phyloP scores from a whole-genome alignment of 495 filamentous ascomycete species.

The Aspergillus nanangensis region DNA sequence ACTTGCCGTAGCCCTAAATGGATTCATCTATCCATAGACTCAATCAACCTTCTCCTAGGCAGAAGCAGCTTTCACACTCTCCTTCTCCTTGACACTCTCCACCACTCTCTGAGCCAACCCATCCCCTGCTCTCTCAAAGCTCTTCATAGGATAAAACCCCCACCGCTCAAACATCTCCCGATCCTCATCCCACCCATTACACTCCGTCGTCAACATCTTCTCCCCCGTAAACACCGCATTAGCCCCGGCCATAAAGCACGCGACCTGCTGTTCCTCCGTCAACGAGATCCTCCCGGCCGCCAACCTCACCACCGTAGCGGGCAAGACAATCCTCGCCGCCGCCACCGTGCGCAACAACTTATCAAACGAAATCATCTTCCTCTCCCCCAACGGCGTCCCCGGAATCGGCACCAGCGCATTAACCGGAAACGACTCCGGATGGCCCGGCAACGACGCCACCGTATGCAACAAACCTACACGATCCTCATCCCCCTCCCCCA shows the following conservation, averaged over 20 bases:
- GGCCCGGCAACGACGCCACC: constrained; percentile 65
- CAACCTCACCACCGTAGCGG: constrained; percentile 73
- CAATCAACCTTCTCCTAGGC: too few species aligned
- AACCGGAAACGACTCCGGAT: constrained; percentile 82
- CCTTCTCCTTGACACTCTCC: constrained; percentile 1
- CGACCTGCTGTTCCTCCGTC: constrained; percentile 74
- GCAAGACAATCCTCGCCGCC: constrained; percentile 73
- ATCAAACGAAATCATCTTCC: constrained; percentile 64
- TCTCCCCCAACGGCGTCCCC: constrained; percentile 74
- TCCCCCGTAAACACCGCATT: constrained; percentile 89
- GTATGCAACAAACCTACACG: constrained; percentile 77
- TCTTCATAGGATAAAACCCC: constrained; percentile 70
- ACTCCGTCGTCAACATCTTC: constrained; percentile 87
- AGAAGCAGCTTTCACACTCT: constrained; percentile 8
- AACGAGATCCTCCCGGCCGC: constrained; percentile 76
- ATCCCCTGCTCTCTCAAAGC: constrained; percentile 32
- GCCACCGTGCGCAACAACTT: constrained; percentile 71
- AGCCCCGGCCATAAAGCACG: constrained; percentile 81
- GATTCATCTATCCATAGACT: too few species aligned
- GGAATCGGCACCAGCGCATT: constrained; percentile 84
- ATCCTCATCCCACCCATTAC: constrained; percentile 85
- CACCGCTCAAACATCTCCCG: constrained; percentile 71
- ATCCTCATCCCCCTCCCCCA: constrained; percentile 71
- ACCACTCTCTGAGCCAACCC: neutral
- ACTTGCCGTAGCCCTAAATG: too few species aligned